Conservation (phyloP, 495 filamentous ascomycete genomes). For the Penicillium soppii region DNA sequence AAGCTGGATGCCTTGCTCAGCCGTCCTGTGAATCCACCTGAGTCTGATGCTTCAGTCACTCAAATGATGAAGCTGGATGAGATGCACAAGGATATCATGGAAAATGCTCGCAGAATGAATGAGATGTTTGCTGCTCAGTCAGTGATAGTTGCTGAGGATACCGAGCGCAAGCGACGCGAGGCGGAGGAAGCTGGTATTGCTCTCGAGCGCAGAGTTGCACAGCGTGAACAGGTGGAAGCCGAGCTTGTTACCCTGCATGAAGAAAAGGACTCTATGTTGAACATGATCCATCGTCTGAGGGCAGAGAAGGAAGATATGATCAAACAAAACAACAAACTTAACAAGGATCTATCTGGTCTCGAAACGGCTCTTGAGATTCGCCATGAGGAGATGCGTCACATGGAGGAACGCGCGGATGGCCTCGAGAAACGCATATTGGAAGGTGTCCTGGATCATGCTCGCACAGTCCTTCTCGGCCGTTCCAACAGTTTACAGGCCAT, state of each 20-base stretch:
- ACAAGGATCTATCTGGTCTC: slow-evolving; percentile 79
- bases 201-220: slow-evolving; percentile 72
- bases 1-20: slow-evolving; percentile 51
- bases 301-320: slow-evolving; percentile 69
- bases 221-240: slow-evolving; percentile 76
- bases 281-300: slow-evolving; percentile 56
- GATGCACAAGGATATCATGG: slow-evolving; percentile 84
- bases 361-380: slow-evolving; percentile 87
- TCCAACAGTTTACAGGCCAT: slow-evolving; percentile 50
- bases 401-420: slow-evolving; percentile 82
- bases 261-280: slow-evolving; percentile 62
- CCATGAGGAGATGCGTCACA: slow-evolving; percentile 83
- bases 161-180: slow-evolving; percentile 74
- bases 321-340: slow-evolving; percentile 71
- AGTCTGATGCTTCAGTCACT: slow-evolving; percentile 43
- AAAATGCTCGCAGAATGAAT: slow-evolving; percentile 82
- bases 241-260: slow-evolving; percentile 63
- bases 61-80: slow-evolving; percentile 80
- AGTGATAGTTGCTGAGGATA: slow-evolving; percentile 71
- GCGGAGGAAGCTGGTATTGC: slow-evolving; percentile 79
- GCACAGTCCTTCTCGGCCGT: slow-evolving; percentile 71
- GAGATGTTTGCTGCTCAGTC: slow-evolving; percentile 81
- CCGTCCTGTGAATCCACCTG: slow-evolving; percentile 23
- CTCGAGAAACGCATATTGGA: slow-evolving; percentile 92
- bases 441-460: slow-evolving; percentile 92